These are phyloP conservation scores for Mycena vulgaris DNA, from an alignment of 768 basidiomycete species.

Conservation along the genomic window DNA sequence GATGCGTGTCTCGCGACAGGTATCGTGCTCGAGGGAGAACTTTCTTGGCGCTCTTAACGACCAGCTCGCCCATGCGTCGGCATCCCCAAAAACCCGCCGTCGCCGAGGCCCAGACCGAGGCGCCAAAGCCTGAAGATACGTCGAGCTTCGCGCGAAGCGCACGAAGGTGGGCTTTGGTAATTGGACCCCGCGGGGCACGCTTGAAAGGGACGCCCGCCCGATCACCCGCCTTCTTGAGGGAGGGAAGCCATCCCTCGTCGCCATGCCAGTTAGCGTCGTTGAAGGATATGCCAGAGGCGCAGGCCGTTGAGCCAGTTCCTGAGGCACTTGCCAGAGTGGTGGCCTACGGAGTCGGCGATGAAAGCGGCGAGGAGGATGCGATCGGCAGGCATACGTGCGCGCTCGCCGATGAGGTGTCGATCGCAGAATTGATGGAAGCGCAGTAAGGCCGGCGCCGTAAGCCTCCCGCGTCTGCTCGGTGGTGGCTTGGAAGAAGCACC, in stretches of 20 bases:
- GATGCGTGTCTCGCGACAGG: neutral
- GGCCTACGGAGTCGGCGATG: conserved; percentile 15
- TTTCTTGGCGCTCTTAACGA: neutral
- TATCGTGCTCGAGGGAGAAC: neutral
- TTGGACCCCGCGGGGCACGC: conserved; percentile 2
- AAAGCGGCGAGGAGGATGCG: conserved; percentile 27
- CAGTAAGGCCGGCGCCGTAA: conserved; percentile 44
- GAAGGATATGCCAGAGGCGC: conserved; percentile 11
- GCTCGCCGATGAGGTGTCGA: neutral
- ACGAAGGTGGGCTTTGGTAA: conserved; percentile 4
- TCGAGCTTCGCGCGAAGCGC: neutral
- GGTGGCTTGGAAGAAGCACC: neutral
- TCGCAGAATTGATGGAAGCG: conserved; percentile 39
- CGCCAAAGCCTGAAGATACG: neutral
- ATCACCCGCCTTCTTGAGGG: too few species aligned
- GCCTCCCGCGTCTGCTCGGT: conserved; percentile 29
- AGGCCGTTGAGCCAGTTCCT: conserved; percentile 21
- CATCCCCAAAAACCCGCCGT: neutral
- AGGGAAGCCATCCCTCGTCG: conserved; percentile 4
- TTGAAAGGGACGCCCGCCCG: conserved; percentile 3
- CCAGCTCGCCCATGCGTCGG: too few species aligned
- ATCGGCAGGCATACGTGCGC: conserved; percentile 2
- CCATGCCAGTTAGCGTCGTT: conserved; percentile 25
- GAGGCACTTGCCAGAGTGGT: neutral
- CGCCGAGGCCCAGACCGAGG: neutral